Percentiles rank a stretch among this genome's conserved stretches.
phyloP scores from a whole-genome alignment of 192 early-diverging fungal species.

The Dimargaris xerosporica region DNA sequence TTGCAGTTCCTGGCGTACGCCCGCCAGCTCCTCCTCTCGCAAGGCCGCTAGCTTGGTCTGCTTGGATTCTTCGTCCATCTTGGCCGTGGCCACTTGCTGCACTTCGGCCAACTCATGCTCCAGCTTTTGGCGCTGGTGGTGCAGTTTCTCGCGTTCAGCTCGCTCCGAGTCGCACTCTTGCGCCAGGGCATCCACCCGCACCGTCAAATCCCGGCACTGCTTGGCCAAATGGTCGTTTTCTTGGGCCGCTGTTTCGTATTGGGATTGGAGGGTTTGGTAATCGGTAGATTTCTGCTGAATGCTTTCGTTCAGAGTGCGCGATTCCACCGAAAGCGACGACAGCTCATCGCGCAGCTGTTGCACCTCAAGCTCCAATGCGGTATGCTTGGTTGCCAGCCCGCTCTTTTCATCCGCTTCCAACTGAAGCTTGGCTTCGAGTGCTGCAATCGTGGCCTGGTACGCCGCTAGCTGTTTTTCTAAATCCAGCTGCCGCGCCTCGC shows the following conservation, averaged over 20 bases:
- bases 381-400: background rate
- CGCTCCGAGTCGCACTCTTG: constrained; percentile 36
- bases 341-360: constrained; percentile 16
- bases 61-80: constrained; percentile 40
- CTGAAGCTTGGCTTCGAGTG: constrained; percentile 17
- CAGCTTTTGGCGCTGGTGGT: constrained; percentile 20
- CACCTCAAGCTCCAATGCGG: constrained; percentile 6
- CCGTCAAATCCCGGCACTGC: constrained; percentile 33
- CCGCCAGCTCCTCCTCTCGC: constrained; percentile 39
- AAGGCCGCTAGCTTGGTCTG: constrained; percentile 37
- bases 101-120: constrained; percentile 34
- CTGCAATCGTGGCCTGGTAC: constrained; percentile 14
- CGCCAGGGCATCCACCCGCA: constrained; percentile 41
- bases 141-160: constrained; percentile 15
- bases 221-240: constrained; percentile 41
- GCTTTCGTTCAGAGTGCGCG: constrained; percentile 9
- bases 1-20: constrained; percentile 33
- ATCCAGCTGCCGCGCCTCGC: constrained; percentile 14
- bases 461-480: constrained; percentile 15
- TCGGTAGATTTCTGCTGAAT: constrained; percentile 10
- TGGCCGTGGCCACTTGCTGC: constrained; percentile 34
- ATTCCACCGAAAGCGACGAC: constrained; percentile 11
- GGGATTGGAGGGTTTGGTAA: background rate
- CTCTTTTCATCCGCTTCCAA: background rate
- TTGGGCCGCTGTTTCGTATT: constrained; percentile 12